Conservation (phyloP, 2,329 filamentous ascomycete genomes). For the Colletotrichum karsti region DNA sequence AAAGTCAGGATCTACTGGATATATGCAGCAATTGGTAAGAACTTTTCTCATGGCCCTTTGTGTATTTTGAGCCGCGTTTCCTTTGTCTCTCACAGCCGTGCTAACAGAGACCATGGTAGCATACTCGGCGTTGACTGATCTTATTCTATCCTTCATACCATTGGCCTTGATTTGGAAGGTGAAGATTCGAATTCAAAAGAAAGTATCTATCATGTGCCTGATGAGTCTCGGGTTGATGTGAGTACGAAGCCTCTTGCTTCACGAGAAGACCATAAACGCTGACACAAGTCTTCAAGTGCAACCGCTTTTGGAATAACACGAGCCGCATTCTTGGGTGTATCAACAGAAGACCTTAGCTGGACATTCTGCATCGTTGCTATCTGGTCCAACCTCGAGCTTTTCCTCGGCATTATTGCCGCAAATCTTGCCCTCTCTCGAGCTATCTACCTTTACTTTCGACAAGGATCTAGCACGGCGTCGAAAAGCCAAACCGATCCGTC, state of each 20-base stretch:
- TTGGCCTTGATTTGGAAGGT: constrained; percentile 42
- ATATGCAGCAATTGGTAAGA: constrained; percentile 38
- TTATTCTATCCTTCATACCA: constrained; percentile 35
- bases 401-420: constrained; percentile 46
- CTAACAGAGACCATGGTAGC: constrained; percentile 12
- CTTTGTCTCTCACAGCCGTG: no score
- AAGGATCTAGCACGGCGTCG: not conserved
- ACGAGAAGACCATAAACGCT: not conserved
- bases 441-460: constrained; percentile 30
- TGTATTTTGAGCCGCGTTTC: no score
- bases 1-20: constrained; percentile 41
- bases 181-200: constrained; percentile 36
- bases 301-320: constrained; percentile 34
- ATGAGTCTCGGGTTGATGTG: constrained; percentile 39
- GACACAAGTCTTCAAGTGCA: constrained; percentile 17
- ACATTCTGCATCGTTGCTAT: constrained; percentile 42
- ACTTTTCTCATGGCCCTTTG: not conserved
- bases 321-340: constrained; percentile 31
- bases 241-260: not conserved
- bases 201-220: constrained; percentile 37
- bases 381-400: constrained; percentile 46
- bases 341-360: constrained; percentile 34
- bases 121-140: constrained; percentile 35
- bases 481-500: not conserved
- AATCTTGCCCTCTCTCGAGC: constrained; percentile 35